Evolutionary conservation across 495 filamentous ascomycete genomes (phyloP).

Genomic region (Pseudotulostoma volvatum): DNA sequence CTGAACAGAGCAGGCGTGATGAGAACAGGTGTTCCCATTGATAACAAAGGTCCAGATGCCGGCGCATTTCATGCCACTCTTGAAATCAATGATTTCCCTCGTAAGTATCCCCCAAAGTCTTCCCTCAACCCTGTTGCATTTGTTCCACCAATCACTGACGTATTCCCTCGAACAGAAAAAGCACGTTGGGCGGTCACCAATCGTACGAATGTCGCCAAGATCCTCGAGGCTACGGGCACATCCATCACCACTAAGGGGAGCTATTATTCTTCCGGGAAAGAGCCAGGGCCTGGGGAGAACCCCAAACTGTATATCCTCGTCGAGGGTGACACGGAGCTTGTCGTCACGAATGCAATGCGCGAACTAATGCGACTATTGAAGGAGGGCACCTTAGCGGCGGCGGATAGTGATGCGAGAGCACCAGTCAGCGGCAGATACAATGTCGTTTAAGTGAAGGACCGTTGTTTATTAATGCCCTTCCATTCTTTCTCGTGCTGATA

Average conservation of each 20-base stretch:
- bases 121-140: neutral
- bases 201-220: constrained; percentile 95
- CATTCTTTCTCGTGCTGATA: no score
- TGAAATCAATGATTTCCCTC: constrained; percentile 98
- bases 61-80: constrained; percentile 94
- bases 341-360: constrained; percentile 79
- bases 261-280: constrained; percentile 71
- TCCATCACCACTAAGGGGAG: constrained; percentile 95
- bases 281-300: constrained; percentile 51
- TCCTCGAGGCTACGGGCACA: constrained; percentile 84
- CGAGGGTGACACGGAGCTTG: constrained; percentile 88
- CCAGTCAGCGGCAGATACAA: constrained; percentile 79
- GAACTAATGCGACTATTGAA: constrained; percentile 76
- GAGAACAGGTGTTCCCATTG: constrained; percentile 82
- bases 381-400: constrained; percentile 84
- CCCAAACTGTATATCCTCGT: constrained; percentile 95
- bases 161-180: no score
- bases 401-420: constrained; percentile 64
- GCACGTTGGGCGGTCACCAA: constrained; percentile 98
- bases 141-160: no score
- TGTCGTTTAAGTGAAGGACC: constrained; percentile 64
- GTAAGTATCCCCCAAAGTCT: constrained; percentile 31
- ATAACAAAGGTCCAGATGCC: constrained; percentile 96
- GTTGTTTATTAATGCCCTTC: no score
- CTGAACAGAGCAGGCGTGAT: constrained; percentile 74